phyloP scores from a whole-genome alignment of 2,329 filamentous ascomycete genomes.

The Phaeophleospora eucalypticola region DNA sequence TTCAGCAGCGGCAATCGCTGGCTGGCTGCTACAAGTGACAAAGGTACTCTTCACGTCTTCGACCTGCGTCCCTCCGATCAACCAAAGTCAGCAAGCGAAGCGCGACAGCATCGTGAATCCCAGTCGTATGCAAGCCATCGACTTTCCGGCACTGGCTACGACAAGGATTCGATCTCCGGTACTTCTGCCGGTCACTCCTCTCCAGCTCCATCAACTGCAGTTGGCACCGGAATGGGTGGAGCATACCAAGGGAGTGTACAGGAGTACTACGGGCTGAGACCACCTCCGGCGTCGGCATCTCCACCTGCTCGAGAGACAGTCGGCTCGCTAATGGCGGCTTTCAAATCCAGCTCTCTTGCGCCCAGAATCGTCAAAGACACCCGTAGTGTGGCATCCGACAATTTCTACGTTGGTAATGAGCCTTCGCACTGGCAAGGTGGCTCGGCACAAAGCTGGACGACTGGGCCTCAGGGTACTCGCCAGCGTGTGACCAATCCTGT shows the following conservation, averaged over 20 bases:
- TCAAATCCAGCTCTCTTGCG: conserved; percentile 42
- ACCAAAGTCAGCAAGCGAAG: conserved; percentile 3
- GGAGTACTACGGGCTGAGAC: conserved; percentile 33
- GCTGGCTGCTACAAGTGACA: conserved; percentile 91
- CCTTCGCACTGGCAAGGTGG: conserved; percentile 41
- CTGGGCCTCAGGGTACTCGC: conserved; percentile 35
- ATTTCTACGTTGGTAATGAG: conserved; percentile 82
- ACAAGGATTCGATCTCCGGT: conserved; percentile 22
- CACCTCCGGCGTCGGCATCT: conserved; percentile 26
- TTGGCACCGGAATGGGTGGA: conserved; percentile 10
- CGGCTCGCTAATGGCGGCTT: conserved; percentile 25
- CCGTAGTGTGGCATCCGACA: conserved; percentile 76
- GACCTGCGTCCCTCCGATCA: conserved; percentile 62
- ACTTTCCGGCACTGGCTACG: conserved; percentile 20
- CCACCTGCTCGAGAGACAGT: conserved; percentile 19
- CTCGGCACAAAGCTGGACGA: conserved; percentile 25
- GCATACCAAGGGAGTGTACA: conserved; percentile 30
- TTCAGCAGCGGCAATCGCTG: conserved; percentile 78
- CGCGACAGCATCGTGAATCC: conserved; percentile 20
- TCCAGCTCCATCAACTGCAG: conserved; percentile 20
- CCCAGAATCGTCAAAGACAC: conserved; percentile 84
- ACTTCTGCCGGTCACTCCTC: conserved; percentile 24
- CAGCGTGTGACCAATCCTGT: conserved; percentile 32
- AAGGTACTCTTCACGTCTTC: conserved; percentile 91
- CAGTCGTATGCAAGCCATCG: conserved; percentile 20